phyloP scores from a whole-genome alignment of 2,329 filamentous ascomycete genomes.

The Pseudohalonectria lignicola region DNA sequence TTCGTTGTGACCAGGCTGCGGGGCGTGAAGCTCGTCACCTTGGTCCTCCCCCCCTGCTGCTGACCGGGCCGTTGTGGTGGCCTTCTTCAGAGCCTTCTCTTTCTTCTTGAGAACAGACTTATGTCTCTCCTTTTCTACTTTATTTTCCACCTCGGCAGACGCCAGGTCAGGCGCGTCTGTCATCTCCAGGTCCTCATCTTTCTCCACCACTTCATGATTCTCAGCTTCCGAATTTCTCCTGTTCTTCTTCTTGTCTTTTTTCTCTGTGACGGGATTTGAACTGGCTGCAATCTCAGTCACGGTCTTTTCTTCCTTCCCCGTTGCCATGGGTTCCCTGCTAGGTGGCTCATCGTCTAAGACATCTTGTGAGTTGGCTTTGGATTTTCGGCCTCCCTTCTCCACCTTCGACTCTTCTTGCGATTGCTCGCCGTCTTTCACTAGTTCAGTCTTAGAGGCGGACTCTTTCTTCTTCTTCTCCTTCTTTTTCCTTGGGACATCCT shows the following conservation, averaged over 20 bases:
- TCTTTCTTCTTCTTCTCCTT: too few species aligned
- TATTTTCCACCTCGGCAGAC: background rate
- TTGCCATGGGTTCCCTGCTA: too few species aligned
- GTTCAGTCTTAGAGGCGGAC: too few species aligned
- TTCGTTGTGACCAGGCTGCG: background rate
- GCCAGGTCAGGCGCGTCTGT: background rate
- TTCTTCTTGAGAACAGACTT: conserved; percentile 43
- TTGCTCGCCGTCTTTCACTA: too few species aligned
- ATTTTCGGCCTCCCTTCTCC: too few species aligned
- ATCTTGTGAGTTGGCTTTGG: too few species aligned
- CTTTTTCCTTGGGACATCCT: too few species aligned
- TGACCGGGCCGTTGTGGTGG: conserved; percentile 24
- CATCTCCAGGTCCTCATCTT: background rate
- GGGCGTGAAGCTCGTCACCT: conserved; percentile 14
- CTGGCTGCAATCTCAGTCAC: too few species aligned
- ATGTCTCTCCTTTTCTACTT: conserved; percentile 19
- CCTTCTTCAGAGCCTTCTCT: conserved; percentile 40
- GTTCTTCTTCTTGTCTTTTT: background rate
- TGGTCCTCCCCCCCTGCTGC: too few species aligned
- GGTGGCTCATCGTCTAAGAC: too few species aligned
- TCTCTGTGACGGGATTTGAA: background rate
- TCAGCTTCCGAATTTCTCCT: background rate
- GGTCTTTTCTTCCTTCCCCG: too few species aligned
- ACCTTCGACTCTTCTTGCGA: too few species aligned
- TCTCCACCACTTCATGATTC: background rate